Evolutionary conservation across 306 rosid genomes (phyloP), one percentile per base, ranked within the genome.

Genomic region (Alnus rubra): DNA sequence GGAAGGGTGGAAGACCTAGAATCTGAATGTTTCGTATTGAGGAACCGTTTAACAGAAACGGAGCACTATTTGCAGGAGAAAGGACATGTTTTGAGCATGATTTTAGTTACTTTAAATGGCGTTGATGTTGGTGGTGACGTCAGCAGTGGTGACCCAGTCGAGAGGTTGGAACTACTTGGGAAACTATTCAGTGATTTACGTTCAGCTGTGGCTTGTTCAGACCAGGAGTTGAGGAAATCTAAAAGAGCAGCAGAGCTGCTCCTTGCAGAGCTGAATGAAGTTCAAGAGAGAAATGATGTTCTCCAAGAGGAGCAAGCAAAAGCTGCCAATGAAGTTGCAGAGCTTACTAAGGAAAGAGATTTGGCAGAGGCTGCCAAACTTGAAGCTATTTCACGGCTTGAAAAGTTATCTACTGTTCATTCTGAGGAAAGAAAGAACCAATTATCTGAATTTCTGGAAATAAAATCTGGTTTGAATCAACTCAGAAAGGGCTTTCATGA

Each of bases 241-340:
- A 89, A 84, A 80, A 91, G 96, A 87, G 93, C 99, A 79, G 87
- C 98, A 54, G 94, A 93, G 82, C 91, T 95, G 65, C 98, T 95
- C 71, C 88, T 91, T 84, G 94, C 97, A 47, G 99, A 95, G 82
- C 60, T 95, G 89, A 93, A 95, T 76, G 99, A 95, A 87, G 98
- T 91, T 78, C 98, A 95, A 90, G 99, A 95, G 81, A 95, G 97
- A 84, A 95, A 93, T 87, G 99, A 95, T 73, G 76, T 82, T 86
- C 91, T 93, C 77, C 99, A 91, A 79, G 99, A 95, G 80, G 97
- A 95, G 88, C 88, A 91, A 2, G 89, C 85, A 60, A 88, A 86
- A 77, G 86, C 83, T 81, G 84, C 79, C 3, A 69, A 64, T 65
- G 97, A 92, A 86, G 90, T 95, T 83, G 82, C 87, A 73, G 84